A percentile compares a stretch with the other conserved stretches of the same genome.
Evolutionary conservation across 225 moss, liverwort and hornwort genomes (phyloP).

Genomic region (Physcomitrium patens): DNA sequence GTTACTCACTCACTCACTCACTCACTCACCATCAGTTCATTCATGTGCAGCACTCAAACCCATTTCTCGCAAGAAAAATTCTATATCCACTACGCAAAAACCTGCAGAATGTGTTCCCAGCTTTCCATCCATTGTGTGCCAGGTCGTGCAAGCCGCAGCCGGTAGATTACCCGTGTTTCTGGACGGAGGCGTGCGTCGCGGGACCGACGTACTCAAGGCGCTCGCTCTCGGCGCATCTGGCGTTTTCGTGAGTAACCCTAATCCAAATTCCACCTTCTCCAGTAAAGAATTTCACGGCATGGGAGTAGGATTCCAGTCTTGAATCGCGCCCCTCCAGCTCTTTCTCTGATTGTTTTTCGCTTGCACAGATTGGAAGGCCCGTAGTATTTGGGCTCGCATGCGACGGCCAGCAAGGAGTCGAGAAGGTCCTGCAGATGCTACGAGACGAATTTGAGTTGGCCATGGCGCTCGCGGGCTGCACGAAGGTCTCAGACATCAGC

Average conservation of each 20-base stretch:
- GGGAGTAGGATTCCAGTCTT: no score
- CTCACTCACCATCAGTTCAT: no score
- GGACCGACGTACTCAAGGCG: constrained; percentile 88
- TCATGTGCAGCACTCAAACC: no score
- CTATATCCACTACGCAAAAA: no score
- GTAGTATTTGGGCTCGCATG: constrained; percentile 76
- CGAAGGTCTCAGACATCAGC: constrained; percentile 76
- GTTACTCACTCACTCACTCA: constrained; percentile 29
- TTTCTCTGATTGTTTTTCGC: background rate
- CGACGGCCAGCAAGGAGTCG: constrained; percentile 79
- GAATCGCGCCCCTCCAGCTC: no score
- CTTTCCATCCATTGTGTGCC: background rate
- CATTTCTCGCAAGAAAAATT: no score
- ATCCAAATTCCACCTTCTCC: background rate
- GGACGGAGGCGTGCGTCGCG: constrained; percentile 87
- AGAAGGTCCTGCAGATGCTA: constrained; percentile 76
- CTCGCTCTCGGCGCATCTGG: constrained; percentile 84
- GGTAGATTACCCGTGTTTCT: constrained; percentile 80
- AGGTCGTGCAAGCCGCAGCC: constrained; percentile 74
- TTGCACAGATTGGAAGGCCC: constrained; percentile 76
- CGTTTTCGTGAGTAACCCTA: constrained; percentile 65
- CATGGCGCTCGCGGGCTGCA: constrained; percentile 80
- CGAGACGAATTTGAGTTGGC: constrained; percentile 79
- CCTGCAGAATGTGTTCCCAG: background rate
- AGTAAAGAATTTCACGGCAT: no score